phyloP scores from a whole-genome alignment of 345 rosid species.

The Chamaenerion angustifolium region DNA sequence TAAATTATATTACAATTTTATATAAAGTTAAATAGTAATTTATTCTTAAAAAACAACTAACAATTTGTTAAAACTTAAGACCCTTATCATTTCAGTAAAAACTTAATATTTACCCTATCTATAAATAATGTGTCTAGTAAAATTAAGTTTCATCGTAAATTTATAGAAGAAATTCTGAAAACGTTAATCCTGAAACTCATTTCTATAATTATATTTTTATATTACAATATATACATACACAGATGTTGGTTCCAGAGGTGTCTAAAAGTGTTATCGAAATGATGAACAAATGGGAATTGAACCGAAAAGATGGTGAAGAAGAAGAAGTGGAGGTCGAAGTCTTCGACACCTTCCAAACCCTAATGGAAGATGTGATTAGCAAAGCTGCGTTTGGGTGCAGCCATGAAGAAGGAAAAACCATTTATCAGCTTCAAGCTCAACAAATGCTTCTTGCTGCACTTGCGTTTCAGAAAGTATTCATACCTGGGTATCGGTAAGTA shows the following conservation, averaged over 20 bases:
- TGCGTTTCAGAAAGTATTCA: conserved; percentile 49
- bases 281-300: conserved; percentile 43
- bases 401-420: conserved; percentile 58
- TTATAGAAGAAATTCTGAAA: too few species aligned
- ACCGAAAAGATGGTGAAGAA: conserved; percentile 6
- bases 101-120: too few species aligned
- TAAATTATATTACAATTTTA: too few species aligned
- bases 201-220: too few species aligned
- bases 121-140: too few species aligned
- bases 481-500: conserved; percentile 65
- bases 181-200: too few species aligned
- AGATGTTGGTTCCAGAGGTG: conserved; percentile 46
- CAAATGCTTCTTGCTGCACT: conserved; percentile 54
- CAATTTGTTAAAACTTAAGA: too few species aligned
- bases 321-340: conserved; percentile 42
- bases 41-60: too few species aligned
- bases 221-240: too few species aligned
- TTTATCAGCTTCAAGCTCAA: conserved; percentile 50
- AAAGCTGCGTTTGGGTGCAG: conserved; percentile 65
- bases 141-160: too few species aligned
- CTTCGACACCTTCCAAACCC: conserved; percentile 42
- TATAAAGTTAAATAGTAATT: too few species aligned
- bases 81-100: too few species aligned
- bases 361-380: conserved; percentile 67
- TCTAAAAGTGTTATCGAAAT: conserved; percentile 33